Evolutionary conservation across 2,329 filamentous ascomycete species (phyloP).

Genomic region (Metarhizium rileyi): DNA sequence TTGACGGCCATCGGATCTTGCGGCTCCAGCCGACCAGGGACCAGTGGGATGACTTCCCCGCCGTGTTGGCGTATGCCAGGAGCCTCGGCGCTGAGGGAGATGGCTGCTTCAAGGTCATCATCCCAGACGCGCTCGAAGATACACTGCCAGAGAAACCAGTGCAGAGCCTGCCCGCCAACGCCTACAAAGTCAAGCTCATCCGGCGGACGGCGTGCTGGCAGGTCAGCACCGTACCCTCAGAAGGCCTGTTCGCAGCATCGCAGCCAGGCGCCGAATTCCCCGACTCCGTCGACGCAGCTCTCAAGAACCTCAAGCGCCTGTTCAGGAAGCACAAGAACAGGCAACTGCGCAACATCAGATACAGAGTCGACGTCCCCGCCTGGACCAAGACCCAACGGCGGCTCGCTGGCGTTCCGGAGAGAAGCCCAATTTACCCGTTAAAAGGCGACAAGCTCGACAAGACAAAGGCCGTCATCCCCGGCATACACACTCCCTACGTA

Average conservation of each 20-base stretch:
- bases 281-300: slow-evolving; percentile 16
- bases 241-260: slow-evolving; percentile 20
- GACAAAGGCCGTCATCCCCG: slow-evolving; percentile 28
- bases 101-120: slow-evolving; percentile 29
- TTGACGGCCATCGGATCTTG: slow-evolving; percentile 20
- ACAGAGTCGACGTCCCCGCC: slow-evolving; percentile 28
- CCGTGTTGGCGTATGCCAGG: slow-evolving; percentile 23
- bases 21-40: slow-evolving; percentile 23
- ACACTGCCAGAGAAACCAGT: slow-evolving; percentile 22
- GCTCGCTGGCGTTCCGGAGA: slow-evolving; percentile 25
- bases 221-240: slow-evolving; percentile 24
- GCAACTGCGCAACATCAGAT: slow-evolving; percentile 27
- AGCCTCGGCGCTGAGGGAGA: slow-evolving; percentile 21
- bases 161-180: slow-evolving; percentile 23
- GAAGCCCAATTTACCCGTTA: slow-evolving; percentile 27
- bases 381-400: slow-evolving; percentile 26
- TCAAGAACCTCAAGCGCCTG: slow-evolving; percentile 25
- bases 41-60: slow-evolving; percentile 28
- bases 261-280: slow-evolving; percentile 15
- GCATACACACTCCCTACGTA: slow-evolving; percentile 31
- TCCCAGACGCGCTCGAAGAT: slow-evolving; percentile 21
- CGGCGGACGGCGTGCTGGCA: slow-evolving; percentile 27
- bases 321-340: slow-evolving; percentile 25
- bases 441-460: slow-evolving; percentile 26
- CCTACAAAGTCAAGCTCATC: slow-evolving; percentile 25